Base-by-base conservation (phyloP, 2,329 filamentous ascomycete species). In the Paecilomyces dactylethromorphus region DNA sequence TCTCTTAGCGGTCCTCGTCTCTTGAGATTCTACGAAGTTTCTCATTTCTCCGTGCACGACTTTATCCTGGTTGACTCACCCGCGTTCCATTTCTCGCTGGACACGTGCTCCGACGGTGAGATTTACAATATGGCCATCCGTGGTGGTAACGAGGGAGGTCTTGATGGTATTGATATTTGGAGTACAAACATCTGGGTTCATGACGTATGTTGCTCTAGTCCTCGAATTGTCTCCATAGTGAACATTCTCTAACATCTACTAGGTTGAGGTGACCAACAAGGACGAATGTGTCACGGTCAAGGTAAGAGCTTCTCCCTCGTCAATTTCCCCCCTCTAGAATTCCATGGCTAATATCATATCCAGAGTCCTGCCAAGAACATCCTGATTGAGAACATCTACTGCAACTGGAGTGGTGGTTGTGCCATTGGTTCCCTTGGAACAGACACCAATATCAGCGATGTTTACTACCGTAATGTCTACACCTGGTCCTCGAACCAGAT, bases 231-330 rank as follows among this genome's bases (percentile, higher is more conserved):
- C 6, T 21, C 58, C 57, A 31, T 58, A 39, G 52, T 56, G 26
- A 56, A 45, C 26, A 7, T 3, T 22, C 22, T 13, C 31, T 33
- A 50, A 26, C 32, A 12, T 29, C 51, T 2, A 31, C 29, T 58
- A 72, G 65, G 69, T 85, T 51, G 81, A 81, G 73, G 83, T 86
- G 5, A 84, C 83, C 24, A 86, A 86, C 77, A 84, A 84, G 69
- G 82, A 86, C 65, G 84, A 86, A 66, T 85, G 82, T 65, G 81
- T 85, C 0, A 84, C 82, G 1, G 80, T 84, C 60, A 85, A 82
- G 69, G 69, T 71, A 64, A 66, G 65, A 57, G 15, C 13, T 8
- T 11, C 26, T 33, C 8, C 3, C n/a, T 15, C 15, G 3, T n/a
- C 10, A 3, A 10, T 18, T 52, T 11, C 26, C 49, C 51, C 24